phyloP scores from a whole-genome alignment of 2,329 filamentous ascomycete species.

The Ceratocystis cacaofunesta region DNA sequence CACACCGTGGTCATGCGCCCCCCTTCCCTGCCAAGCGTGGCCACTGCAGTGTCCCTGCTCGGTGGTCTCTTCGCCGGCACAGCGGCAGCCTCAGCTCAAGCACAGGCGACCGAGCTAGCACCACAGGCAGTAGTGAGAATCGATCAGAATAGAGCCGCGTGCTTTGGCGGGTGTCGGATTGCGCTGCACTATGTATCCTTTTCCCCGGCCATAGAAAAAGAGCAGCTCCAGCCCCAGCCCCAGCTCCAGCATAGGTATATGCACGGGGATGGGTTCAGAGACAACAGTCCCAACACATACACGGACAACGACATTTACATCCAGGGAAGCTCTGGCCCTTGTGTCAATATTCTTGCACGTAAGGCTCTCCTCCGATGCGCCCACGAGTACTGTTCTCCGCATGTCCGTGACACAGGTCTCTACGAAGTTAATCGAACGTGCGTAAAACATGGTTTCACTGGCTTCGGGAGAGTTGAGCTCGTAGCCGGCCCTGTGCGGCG shows the following conservation, averaged over 20 bases:
- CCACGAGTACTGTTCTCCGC: conserved; percentile 24
- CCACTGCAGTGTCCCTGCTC: background rate
- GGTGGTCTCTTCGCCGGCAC: background rate
- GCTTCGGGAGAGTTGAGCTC: background rate
- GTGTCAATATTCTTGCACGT: conserved; percentile 9
- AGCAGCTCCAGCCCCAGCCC: background rate
- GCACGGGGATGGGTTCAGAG: background rate
- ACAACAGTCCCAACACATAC: background rate
- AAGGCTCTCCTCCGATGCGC: conserved; percentile 23
- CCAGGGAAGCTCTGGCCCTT: background rate
- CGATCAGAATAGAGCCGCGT: background rate
- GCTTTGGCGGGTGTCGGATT: conserved; percentile 9
- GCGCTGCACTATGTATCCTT: conserved; percentile 12
- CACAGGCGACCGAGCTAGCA: no score
- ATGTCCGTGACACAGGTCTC: conserved; percentile 20
- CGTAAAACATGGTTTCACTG: conserved; percentile 19
- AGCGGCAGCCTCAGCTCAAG: background rate
- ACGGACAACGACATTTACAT: background rate
- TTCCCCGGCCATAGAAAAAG: background rate
- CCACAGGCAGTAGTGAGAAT: background rate
- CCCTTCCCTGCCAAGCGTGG: background rate
- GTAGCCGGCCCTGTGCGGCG: background rate
- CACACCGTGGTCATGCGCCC: background rate
- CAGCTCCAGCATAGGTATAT: background rate
- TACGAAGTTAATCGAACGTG: conserved; percentile 26